phyloP scores from a whole-genome alignment of 2,329 filamentous ascomycete species.

The Dothidotthia symphoricarpi region DNA sequence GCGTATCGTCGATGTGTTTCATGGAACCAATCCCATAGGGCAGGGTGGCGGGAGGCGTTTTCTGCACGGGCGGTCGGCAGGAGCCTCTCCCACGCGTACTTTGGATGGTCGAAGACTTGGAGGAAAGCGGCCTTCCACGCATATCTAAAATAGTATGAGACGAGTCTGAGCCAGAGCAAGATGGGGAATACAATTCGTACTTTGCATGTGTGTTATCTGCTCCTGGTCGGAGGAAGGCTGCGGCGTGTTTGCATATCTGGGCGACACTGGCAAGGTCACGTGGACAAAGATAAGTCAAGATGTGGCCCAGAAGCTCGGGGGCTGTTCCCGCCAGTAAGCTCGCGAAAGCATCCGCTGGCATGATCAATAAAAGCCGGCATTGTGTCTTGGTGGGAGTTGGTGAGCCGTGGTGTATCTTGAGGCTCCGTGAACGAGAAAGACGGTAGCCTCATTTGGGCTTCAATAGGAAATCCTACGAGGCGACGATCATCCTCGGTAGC shows the following conservation, averaged over 20 bases:
- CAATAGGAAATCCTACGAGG: too few species aligned
- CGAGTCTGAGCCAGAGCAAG: conserved; percentile 2
- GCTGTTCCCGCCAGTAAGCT: conserved; percentile 8
- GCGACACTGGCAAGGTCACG: conserved; percentile 15
- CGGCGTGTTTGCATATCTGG: conserved; percentile 14
- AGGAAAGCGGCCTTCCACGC: conserved; percentile 19
- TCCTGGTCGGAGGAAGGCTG: conserved; percentile 13
- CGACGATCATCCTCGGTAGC: too few species aligned
- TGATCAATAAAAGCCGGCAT: neutral
- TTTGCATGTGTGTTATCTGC: neutral
- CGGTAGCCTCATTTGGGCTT: too few species aligned
- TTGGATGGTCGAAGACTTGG: conserved; percentile 24
- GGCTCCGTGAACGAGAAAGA: neutral
- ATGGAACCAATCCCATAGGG: conserved; percentile 18
- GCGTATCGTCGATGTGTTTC: conserved; percentile 11
- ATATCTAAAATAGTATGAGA: too few species aligned
- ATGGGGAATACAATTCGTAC: conserved; percentile 8
- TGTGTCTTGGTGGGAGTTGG: too few species aligned
- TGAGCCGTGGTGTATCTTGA: neutral
- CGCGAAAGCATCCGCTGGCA: neutral
- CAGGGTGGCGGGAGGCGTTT: conserved; percentile 10
- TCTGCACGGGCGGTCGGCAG: conserved; percentile 16
- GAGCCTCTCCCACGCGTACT: conserved; percentile 13
- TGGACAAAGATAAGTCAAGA: conserved; percentile 17
- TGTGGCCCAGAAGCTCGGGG: conserved; percentile 20